Evolutionary conservation across 306 rosid species (phyloP).

Genomic region (Lotus japonicus): DNA sequence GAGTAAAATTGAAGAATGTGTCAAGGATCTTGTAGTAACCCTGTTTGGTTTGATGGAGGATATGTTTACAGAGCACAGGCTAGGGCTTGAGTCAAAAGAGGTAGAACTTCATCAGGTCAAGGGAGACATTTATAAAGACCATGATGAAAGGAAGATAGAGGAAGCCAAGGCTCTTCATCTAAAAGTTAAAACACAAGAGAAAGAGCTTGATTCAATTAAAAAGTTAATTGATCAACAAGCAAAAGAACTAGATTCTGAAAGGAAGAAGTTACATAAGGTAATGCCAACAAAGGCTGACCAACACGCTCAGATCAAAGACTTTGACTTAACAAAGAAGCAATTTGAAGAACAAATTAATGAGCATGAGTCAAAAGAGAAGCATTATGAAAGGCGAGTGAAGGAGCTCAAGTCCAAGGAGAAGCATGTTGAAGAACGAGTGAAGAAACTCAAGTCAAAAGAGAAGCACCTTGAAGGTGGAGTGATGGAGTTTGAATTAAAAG

Average conservation of each 20-base stretch:
- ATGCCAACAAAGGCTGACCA: neutral
- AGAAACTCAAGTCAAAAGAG: neutral
- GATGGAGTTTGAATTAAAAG: neutral
- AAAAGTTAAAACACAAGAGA: slow-evolving; percentile 17
- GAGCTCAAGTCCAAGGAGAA: neutral
- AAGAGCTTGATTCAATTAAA: slow-evolving; percentile 4
- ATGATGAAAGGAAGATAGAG: slow-evolving; percentile 10
- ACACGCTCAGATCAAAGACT: neutral
- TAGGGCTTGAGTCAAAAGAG: neutral
- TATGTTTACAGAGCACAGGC: neutral
- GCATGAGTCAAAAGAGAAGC: neutral
- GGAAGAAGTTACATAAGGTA: slow-evolving; percentile 5
- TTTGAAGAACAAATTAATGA: neutral
- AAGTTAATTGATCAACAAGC: neutral
- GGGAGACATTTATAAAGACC: neutral
- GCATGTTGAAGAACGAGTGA: neutral
- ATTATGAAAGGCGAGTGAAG: neutral
- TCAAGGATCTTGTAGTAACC: neutral
- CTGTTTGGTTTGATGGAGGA: neutral
- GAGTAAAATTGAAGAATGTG: neutral
- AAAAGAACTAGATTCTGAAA: slow-evolving; percentile 9
- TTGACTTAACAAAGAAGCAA: slow-evolving; percentile 18
- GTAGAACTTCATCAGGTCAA: no score
- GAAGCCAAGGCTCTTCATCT: neutral
- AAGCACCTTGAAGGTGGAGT: neutral